A percentile compares a stretch with the other conserved stretches of the same genome.
Evolutionary conservation across 2,329 filamentous ascomycete genomes (phyloP).

Genomic region (Epichloe bromicola): DNA sequence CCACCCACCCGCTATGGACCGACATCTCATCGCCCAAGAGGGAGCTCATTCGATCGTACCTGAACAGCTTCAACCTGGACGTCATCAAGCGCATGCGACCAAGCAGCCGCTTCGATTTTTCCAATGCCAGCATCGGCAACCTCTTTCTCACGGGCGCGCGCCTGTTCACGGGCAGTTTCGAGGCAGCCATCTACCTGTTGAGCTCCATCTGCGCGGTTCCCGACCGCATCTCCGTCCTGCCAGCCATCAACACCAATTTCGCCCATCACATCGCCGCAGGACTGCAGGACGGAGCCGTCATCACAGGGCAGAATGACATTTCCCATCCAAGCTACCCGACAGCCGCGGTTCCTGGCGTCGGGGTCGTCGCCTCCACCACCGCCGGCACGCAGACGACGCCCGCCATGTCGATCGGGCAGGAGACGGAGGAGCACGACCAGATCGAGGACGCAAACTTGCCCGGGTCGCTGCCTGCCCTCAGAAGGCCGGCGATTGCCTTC

Average conservation of each 20-base stretch:
- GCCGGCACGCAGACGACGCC: constrained; percentile 16
- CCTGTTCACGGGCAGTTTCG: constrained; percentile 84
- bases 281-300: constrained; percentile 59
- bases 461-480: constrained; percentile 65
- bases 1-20: constrained; percentile 63
- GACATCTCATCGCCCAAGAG: constrained; percentile 57
- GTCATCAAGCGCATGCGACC: constrained; percentile 65
- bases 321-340: constrained; percentile 67
- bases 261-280: constrained; percentile 86
- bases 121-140: constrained; percentile 64
- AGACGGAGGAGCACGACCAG: constrained; percentile 43
- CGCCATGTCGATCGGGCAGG: constrained; percentile 24
- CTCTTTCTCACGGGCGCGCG: constrained; percentile 73
- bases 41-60: constrained; percentile 63
- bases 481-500: constrained; percentile 71
- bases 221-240: constrained; percentile 62
- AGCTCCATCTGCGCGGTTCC: constrained; percentile 79
- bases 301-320: constrained; percentile 87
- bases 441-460: constrained; percentile 73
- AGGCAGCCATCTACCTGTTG: constrained; percentile 82
- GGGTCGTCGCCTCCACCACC: constrained; percentile 9
- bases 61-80: constrained; percentile 66
- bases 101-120: constrained; percentile 64
- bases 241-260: constrained; percentile 90
- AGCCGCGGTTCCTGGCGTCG: constrained; percentile 18